Conservation (phyloP, 2,329 filamentous ascomycete genomes). For the Metarhizium sp. region DNA sequence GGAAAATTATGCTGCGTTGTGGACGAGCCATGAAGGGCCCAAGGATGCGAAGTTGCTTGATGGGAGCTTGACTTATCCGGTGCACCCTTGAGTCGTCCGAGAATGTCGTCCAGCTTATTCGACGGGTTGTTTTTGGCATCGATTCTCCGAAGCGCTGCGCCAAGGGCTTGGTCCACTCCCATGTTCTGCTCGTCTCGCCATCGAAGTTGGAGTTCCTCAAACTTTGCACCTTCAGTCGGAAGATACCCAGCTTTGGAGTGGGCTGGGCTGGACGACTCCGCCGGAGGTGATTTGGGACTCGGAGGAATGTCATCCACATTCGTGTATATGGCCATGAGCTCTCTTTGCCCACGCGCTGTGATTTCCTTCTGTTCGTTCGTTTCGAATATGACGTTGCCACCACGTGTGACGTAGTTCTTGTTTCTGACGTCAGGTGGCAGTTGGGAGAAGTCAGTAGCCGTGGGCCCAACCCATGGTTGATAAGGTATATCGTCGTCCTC, state of each 20-base stretch:
- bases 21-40: neutral
- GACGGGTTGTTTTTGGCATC: constrained; percentile 26
- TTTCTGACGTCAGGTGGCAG: constrained; percentile 36
- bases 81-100: constrained; percentile 23
- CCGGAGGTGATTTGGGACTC: constrained; percentile 44
- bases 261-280: constrained; percentile 18
- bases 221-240: constrained; percentile 29
- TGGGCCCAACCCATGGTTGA: constrained; percentile 42
- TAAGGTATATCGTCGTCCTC: constrained; percentile 49
- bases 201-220: constrained; percentile 39
- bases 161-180: constrained; percentile 32
- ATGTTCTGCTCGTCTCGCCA: constrained; percentile 37
- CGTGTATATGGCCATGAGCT: constrained; percentile 53
- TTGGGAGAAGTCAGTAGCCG: constrained; percentile 34
- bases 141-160: constrained; percentile 34
- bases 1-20: constrained; percentile 17
- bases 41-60: constrained; percentile 4
- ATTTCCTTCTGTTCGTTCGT: constrained; percentile 49
- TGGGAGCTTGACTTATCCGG: constrained; percentile 1
- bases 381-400: constrained; percentile 39
- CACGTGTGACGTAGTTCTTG: constrained; percentile 44
- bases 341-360: constrained; percentile 45
- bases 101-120: constrained; percentile 29
- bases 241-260: constrained; percentile 24
- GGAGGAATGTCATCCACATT: constrained; percentile 44